Evolutionary conservation across 257 asterid genomes (phyloP).

Genomic region (Nicotiana tabacum): DNA sequence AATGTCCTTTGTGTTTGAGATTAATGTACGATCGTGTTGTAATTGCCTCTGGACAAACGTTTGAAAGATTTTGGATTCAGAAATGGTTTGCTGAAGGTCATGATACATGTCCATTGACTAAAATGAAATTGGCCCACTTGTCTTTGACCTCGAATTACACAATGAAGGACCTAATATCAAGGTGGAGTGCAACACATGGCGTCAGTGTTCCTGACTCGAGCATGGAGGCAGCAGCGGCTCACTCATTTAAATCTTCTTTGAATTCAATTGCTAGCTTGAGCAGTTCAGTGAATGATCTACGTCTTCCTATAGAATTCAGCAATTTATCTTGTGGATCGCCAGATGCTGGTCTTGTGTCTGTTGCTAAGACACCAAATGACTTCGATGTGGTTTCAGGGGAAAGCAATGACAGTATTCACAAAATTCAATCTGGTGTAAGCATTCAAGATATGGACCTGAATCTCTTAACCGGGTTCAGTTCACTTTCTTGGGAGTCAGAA

Average conservation of each 20-base stretch:
- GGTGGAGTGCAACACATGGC: constrained; percentile 90
- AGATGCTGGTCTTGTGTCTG: constrained; percentile 60
- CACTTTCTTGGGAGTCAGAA: constrained; percentile 66
- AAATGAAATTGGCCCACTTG: constrained; percentile 81
- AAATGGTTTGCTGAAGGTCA: constrained; percentile 95
- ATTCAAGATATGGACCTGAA: constrained; percentile 29
- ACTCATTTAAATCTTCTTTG: constrained; percentile 52
- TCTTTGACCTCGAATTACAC: constrained; percentile 81
- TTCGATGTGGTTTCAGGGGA: background rate
- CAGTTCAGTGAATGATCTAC: background rate
- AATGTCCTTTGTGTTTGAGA: constrained; percentile 67
- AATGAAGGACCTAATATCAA: constrained; percentile 84
- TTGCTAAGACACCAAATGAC: constrained; percentile 34
- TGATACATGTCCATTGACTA: constrained; percentile 87
- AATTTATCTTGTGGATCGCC: constrained; percentile 53
- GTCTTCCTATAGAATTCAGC: constrained; percentile 29
- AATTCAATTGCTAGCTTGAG: constrained; percentile 40
- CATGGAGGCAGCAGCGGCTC: constrained; percentile 86
- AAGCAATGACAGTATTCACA: background rate
- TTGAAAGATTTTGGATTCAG: constrained; percentile 83
- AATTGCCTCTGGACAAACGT: constrained; percentile 79
- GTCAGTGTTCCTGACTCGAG: constrained; percentile 71
- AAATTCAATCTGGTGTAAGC: background rate
- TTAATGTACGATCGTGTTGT: constrained; percentile 77
- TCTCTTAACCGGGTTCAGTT: constrained; percentile 32